Conservation (phyloP, 2,329 filamentous ascomycete genomes). For the Macrophomina pseudophaseolina region DNA sequence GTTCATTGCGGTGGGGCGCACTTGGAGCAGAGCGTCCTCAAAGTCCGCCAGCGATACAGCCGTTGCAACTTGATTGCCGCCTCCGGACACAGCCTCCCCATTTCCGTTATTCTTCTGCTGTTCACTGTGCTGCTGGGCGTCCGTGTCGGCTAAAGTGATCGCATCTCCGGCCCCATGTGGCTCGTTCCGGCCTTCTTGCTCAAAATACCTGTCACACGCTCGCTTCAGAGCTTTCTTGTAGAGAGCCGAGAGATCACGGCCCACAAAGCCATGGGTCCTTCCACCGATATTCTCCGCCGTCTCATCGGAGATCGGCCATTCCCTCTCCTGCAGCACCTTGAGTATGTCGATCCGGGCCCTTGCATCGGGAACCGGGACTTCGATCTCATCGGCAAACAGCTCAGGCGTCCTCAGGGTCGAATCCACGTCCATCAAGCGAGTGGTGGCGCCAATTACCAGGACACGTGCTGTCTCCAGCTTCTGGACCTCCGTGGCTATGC, state of each 20-base stretch:
- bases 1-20: constrained; percentile 84
- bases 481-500: constrained; percentile 21
- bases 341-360: constrained; percentile 76
- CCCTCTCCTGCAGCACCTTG: constrained; percentile 41
- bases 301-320: constrained; percentile 45
- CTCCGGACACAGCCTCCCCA: not conserved
- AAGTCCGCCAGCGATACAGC: constrained; percentile 56
- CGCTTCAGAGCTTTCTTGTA: constrained; percentile 25
- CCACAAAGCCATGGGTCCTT: constrained; percentile 86
- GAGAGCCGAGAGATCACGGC: constrained; percentile 73
- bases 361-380: constrained; percentile 77
- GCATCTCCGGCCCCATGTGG: not conserved
- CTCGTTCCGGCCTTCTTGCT: constrained; percentile 1
- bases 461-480: constrained; percentile 55
- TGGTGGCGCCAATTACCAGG: constrained; percentile 75
- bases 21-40: constrained; percentile 67
- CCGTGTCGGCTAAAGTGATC: constrained; percentile 5
- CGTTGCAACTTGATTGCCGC: constrained; percentile 30
- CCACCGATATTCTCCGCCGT: constrained; percentile 68
- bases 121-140: not conserved
- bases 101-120: not conserved
- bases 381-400: constrained; percentile 71
- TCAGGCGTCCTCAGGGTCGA: constrained; percentile 67
- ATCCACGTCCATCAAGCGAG: constrained; percentile 75
- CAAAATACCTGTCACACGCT: constrained; percentile 15